These are phyloP conservation scores for Pisolithus microcarpus DNA, from an alignment of 768 basidiomycete genomes.

Conservation along the genomic window DNA sequence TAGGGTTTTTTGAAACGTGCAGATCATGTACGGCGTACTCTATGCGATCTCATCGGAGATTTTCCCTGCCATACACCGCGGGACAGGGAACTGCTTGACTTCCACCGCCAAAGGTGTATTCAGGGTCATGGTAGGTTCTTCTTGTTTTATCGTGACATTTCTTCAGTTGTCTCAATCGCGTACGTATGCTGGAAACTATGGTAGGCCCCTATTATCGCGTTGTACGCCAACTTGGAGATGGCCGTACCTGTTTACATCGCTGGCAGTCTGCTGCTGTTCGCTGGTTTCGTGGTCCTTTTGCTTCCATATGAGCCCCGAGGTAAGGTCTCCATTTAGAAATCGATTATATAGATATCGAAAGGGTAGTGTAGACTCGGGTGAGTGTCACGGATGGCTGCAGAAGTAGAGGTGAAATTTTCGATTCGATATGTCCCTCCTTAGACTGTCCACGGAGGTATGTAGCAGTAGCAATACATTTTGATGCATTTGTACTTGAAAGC, in stretches of 20 bases:
- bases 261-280: slow-evolving; percentile 54
- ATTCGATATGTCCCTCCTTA: too few species aligned
- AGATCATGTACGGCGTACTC: slow-evolving; percentile 73
- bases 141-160: background rate
- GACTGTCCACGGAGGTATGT: too few species aligned
- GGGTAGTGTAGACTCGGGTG: background rate
- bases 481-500: too few species aligned
- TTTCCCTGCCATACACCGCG: slow-evolving; percentile 65
- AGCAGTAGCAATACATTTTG: too few species aligned
- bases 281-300: slow-evolving; percentile 52
- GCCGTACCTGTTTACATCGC: slow-evolving; percentile 68
- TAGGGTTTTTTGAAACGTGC: background rate
- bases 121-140: slow-evolving; percentile 54
- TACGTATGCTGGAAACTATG: background rate
- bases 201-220: slow-evolving; percentile 65
- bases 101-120: slow-evolving; percentile 57
- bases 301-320: slow-evolving; percentile 72
- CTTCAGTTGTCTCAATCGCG: background rate
- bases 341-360: background rate
- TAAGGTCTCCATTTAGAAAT: slow-evolving; percentile 62
- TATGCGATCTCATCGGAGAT: slow-evolving; percentile 66
- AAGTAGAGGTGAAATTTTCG: too few species aligned
- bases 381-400: background rate
- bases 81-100: slow-evolving; percentile 63
- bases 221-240: slow-evolving; percentile 58